These are phyloP conservation scores for Hanseniaspora sp. DNA, from an alignment of 1,139 yeast species.

Conservation along the genomic window DNA sequence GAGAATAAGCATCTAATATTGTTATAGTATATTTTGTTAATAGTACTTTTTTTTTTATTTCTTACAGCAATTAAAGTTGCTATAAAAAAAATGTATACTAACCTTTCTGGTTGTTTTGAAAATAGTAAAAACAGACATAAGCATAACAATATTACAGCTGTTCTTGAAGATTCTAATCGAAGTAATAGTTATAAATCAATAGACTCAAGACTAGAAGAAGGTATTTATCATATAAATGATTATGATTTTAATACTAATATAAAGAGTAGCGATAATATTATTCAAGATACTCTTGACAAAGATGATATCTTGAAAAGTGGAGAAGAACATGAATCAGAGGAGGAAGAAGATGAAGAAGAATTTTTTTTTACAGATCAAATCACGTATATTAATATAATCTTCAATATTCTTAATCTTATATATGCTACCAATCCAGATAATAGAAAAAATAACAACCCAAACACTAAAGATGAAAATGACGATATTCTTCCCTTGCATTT, in stretches of 20 bases:
- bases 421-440: conserved; percentile 2
- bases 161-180: neutral
- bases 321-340: neutral
- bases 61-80: too few relatives aligned
- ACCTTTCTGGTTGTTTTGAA: too few relatives aligned
- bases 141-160: neutral
- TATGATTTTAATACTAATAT: neutral
- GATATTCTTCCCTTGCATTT: neutral
- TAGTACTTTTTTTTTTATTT: too few relatives aligned
- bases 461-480: neutral
- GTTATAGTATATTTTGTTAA: too few relatives aligned
- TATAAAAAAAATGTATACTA: too few relatives aligned
- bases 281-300: neutral
- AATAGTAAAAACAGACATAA: too few relatives aligned
- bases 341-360: neutral
- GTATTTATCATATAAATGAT: neutral
- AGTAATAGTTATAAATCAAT: neutral
- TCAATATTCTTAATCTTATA: conserved; percentile 11
- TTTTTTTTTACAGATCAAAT: conserved; percentile 10
- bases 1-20: too few relatives aligned
- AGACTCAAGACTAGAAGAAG: neutral
- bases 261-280: too few relatives aligned
- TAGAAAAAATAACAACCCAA: neutral
- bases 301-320: neutral
- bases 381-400: conserved; percentile 12